Conservation (phyloP, 371 early-diverging fungal genomes). For the Catenaria anguillulae region DNA sequence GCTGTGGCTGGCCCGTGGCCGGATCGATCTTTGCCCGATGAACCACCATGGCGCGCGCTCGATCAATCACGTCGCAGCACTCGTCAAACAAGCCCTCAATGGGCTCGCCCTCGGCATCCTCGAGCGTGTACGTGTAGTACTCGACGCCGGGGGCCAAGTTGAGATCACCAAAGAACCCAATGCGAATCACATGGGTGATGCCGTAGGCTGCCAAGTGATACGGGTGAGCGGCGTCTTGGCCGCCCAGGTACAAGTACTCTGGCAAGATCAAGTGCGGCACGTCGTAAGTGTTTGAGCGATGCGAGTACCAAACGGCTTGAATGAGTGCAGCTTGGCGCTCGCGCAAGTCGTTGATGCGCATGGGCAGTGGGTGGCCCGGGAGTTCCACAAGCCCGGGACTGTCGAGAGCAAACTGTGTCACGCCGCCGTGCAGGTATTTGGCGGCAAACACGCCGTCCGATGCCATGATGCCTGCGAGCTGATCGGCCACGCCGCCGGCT, state of each 20-base stretch:
- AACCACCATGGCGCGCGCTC: constrained; percentile 11
- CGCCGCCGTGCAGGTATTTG: not conserved
- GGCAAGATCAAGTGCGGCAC: constrained; percentile 16
- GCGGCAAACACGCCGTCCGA: constrained; percentile 1
- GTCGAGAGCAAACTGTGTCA: not conserved
- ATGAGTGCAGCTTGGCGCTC: constrained; percentile 10
- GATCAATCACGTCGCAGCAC: constrained; percentile 16
- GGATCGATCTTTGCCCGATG: not conserved
- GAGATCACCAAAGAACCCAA: constrained; percentile 11
- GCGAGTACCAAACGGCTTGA: constrained; percentile 16
- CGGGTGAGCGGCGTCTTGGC: constrained; percentile 8
- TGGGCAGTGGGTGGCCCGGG: not conserved
- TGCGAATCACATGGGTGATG: constrained; percentile 21
- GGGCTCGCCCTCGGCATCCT: constrained; percentile 18
- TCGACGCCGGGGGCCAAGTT: constrained; percentile 3
- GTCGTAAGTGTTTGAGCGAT: constrained; percentile 15
- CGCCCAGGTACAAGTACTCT: constrained; percentile 19
- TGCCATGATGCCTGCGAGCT: not conserved
- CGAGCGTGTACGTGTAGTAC: constrained; percentile 20
- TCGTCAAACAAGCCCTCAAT: constrained; percentile 21
- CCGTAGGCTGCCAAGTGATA: not conserved
- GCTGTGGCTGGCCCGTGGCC: not conserved
- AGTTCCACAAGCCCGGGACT: not conserved
- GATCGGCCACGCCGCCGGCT: not conserved
- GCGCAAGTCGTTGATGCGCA: not conserved